phyloP scores from a whole-genome alignment of 2,329 filamentous ascomycete species.

The Ceratocystis lukuohia region DNA sequence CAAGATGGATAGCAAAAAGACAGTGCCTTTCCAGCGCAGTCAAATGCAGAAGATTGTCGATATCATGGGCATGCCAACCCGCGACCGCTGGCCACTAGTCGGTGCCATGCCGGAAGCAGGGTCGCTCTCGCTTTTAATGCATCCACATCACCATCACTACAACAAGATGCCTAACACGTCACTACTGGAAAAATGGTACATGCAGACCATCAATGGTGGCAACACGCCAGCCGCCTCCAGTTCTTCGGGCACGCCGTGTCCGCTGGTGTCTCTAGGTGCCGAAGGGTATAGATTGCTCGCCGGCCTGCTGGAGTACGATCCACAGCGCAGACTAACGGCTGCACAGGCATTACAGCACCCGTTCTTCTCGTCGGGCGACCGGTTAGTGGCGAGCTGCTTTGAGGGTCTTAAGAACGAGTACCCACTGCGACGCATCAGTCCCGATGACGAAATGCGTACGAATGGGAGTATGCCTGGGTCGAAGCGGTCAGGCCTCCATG shows the following conservation, averaged over 20 bases:
- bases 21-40: conserved; percentile 89
- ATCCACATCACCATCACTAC: conserved; percentile 26
- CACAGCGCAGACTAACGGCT: conserved; percentile 73
- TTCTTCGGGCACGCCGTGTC: conserved; percentile 28
- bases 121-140: conserved; percentile 37
- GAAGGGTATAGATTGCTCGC: conserved; percentile 76
- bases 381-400: conserved; percentile 73
- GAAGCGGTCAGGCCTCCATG: conserved; percentile 72
- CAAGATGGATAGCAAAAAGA: conserved; percentile 98
- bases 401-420: conserved; percentile 82
- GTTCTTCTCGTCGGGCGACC: conserved; percentile 68
- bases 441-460: conserved; percentile 91
- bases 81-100: conserved; percentile 78
- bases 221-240: conserved; percentile 37
- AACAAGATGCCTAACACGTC: conserved; percentile 27
- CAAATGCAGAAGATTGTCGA: conserved; percentile 99
- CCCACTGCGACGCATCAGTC: conserved; percentile 75
- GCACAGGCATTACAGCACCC: conserved; percentile 78
- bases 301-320: conserved; percentile 82
- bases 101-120: conserved; percentile 74
- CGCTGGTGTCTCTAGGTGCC: conserved; percentile 48
- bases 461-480: conserved; percentile 70
- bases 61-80: conserved; percentile 80
- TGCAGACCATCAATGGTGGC: conserved; percentile 51
- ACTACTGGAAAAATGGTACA: conserved; percentile 68